Base-by-base conservation (phyloP, 1,284 basidiomycete species). In the Leccinum fallax region DNA sequence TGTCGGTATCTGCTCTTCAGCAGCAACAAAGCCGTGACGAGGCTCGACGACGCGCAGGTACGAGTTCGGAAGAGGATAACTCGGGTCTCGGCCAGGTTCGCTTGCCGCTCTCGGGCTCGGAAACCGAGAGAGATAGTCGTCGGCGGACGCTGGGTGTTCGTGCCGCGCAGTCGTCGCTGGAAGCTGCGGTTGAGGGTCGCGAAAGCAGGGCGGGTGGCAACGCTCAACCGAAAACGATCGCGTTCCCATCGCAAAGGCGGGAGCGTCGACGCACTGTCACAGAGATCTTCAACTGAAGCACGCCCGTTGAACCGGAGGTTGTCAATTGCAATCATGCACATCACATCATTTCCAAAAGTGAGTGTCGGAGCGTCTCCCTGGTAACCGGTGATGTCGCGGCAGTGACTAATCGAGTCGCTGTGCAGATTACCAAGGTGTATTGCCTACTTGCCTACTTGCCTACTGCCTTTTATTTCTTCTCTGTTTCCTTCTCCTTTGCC, bases 1-100 rank as follows among this genome's bases (percentile, higher is more conserved):
- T 85, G 26, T 82, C 87, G 1, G 73, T 89, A 24, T 83, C 73
- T 48, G 81, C 85, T 40, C 71, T 89, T 38, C 83, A 86, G 66
- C 81, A 85, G 66, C 83, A 77, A 66, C 83, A 70, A 70, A 79
- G 70, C 71, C 80, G 66, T 61, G 76, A 70, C 70, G 79, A 75
- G 61, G 77, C 74, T 65, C 80, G 80, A 48, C 77, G 76, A 24
- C 73, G 71, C 2, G 81, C 79, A 10, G 75, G 60, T 51, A 74
- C 74, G 32, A 67, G 40, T 19, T 4, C 49, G 8, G 75, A 77
- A 19, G 71, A 74, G 38, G 72, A 74, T 16, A 36, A 56, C 5
- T 57, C 67, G 55, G 60, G 66, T 48, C 63, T 74, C 28, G 68
- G 68, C 55, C 74, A 67, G 43, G 55, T 68, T 38, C 74, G 63